These are phyloP conservation scores for Sphaerulina musiva DNA, from an alignment of 2,329 filamentous ascomycete genomes.

Conservation along the genomic window DNA sequence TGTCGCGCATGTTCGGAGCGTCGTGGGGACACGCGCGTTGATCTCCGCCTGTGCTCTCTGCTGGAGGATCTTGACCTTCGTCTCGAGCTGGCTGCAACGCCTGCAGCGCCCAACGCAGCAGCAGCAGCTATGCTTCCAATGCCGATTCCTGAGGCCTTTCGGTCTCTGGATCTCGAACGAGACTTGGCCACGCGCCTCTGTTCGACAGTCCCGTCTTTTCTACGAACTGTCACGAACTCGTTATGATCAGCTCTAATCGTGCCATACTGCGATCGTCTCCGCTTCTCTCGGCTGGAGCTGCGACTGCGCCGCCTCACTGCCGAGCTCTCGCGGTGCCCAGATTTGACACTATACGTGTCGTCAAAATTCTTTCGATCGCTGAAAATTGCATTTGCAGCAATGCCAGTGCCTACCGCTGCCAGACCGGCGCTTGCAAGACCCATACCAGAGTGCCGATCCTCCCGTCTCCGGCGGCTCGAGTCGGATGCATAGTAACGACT, in stretches of 20 bases:
- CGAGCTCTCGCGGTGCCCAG: slow-evolving; percentile 42
- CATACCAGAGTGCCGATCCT: slow-evolving; percentile 31
- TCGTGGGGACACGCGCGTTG: slow-evolving; percentile 4
- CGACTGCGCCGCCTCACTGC: slow-evolving; percentile 29
- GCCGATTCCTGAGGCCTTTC: slow-evolving; percentile 17
- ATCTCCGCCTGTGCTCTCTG: slow-evolving; percentile 17
- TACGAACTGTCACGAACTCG: slow-evolving; percentile 25
- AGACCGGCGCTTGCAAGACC: slow-evolving; percentile 51
- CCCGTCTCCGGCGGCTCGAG: slow-evolving; percentile 39
- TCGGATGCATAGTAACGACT: slow-evolving; percentile 52
- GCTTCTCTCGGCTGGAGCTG: slow-evolving; percentile 29
- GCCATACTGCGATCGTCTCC: slow-evolving; percentile 28
- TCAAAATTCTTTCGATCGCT: slow-evolving; percentile 50
- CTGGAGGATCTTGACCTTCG: slow-evolving; percentile 21
- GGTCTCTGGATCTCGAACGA: slow-evolving; percentile 32
- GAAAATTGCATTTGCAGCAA: slow-evolving; percentile 46
- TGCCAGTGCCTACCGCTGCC: slow-evolving; percentile 43
- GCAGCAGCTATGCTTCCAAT: slow-evolving; percentile 22
- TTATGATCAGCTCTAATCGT: slow-evolving; percentile 17
- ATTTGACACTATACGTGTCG: slow-evolving; percentile 54
- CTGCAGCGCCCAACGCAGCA: slow-evolving; percentile 25
- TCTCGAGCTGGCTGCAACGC: slow-evolving; percentile 18
- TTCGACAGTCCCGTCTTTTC: slow-evolving; percentile 30
- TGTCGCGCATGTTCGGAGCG: slow-evolving; percentile 14
- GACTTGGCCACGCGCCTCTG: slow-evolving; percentile 20